A percentile compares a stretch with the other conserved stretches of the same genome.
These are phyloP conservation scores for Sclerotinia spermophila DNA, from an alignment of 2,329 filamentous ascomycete species.

Conservation along the genomic window DNA sequence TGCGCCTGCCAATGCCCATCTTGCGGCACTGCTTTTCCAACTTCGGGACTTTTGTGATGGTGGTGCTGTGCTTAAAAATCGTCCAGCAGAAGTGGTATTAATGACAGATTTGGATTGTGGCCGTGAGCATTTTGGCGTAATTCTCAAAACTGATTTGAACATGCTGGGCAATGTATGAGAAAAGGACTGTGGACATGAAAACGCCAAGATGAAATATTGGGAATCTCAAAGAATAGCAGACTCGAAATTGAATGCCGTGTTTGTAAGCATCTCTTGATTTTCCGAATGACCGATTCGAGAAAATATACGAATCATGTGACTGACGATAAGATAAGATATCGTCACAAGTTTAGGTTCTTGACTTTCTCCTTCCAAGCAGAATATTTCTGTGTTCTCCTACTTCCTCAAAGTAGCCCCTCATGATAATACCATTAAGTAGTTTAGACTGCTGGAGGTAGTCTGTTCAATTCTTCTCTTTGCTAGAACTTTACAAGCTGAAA, in stretches of 20 bases:
- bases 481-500: background rate
- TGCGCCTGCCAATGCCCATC: constrained; percentile 72
- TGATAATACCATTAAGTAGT: background rate
- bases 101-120: constrained; percentile 22
- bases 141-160: constrained; percentile 32
- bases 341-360: background rate
- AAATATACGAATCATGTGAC: constrained; percentile 9
- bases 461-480: background rate
- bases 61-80: constrained; percentile 52
- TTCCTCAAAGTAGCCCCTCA: background rate
- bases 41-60: constrained; percentile 66
- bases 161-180: constrained; percentile 22
- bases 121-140: constrained; percentile 29
- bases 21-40: constrained; percentile 72
- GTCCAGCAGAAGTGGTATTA: constrained; percentile 38
- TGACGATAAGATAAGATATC: constrained; percentile 13
- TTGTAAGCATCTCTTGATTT: constrained; percentile 31
- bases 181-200: constrained; percentile 20
- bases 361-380: background rate
- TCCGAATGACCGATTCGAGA: constrained; percentile 9
- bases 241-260: constrained; percentile 22
- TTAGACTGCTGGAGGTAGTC: background rate
- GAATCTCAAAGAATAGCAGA: background rate
- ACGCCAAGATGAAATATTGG: constrained; percentile 28
- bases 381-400: background rate